Evolutionary conservation across 2,329 filamentous ascomycete genomes (phyloP).

Genomic region (Orbilia blumenaviensis): DNA sequence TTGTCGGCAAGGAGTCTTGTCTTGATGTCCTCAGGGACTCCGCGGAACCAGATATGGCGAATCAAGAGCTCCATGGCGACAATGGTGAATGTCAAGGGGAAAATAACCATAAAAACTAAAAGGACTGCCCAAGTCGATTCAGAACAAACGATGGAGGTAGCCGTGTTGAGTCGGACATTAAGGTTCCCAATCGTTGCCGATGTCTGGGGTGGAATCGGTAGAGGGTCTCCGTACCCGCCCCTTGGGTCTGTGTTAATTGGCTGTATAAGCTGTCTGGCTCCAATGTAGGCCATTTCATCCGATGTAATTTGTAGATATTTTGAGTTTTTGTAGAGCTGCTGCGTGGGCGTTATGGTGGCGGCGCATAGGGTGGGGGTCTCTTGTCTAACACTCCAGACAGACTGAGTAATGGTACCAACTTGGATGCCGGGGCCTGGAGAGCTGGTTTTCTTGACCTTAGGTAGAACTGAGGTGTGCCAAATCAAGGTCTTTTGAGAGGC

Average conservation of each 20-base stretch:
- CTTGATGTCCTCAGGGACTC: constrained; percentile 24
- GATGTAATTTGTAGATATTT: no score
- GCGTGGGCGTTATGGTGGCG: no score
- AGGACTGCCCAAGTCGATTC: constrained; percentile 42
- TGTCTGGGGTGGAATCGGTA: neutral
- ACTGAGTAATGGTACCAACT: no score
- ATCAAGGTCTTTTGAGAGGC: no score
- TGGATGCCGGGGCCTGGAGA: no score
- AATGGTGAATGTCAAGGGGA: constrained; percentile 29
- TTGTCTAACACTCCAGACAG: no score
- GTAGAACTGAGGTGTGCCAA: no score
- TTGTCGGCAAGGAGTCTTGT: constrained; percentile 4
- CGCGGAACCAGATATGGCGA: constrained; percentile 45
- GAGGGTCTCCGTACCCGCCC: neutral
- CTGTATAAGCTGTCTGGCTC: no score
- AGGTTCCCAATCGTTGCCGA: neutral
- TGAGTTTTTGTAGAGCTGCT: no score
- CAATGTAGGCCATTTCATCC: no score
- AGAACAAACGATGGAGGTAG: constrained; percentile 45
- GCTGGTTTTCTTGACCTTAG: no score
- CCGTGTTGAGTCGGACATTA: constrained; percentile 9
- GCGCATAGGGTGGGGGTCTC: no score
- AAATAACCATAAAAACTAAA: constrained; percentile 25
- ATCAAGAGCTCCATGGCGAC: constrained; percentile 24
- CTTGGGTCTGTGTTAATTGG: neutral